phyloP scores from a whole-genome alignment of 2,329 filamentous ascomycete species.

The Phialocephala subalpina region DNA sequence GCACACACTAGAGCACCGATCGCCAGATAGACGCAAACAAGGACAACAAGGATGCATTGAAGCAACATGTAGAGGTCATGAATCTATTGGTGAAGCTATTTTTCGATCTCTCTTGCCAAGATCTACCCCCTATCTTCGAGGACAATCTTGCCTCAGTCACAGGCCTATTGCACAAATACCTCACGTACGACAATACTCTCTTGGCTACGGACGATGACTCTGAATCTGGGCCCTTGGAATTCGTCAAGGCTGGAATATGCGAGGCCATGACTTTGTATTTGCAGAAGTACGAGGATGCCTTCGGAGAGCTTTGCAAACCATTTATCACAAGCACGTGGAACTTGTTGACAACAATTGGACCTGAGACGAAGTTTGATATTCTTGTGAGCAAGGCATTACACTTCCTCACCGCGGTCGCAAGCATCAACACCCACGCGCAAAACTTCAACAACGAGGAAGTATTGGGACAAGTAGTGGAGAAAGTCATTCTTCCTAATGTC shows the following conservation, averaged over 20 bases:
- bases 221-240: constrained; percentile 85
- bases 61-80: constrained; percentile 83
- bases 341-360: constrained; percentile 84
- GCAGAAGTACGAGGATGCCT: constrained; percentile 95
- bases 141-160: constrained; percentile 83
- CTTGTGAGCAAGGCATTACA: constrained; percentile 94
- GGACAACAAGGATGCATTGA: constrained; percentile 76
- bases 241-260: constrained; percentile 92
- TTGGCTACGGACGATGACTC: constrained; percentile 88
- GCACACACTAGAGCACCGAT: constrained; percentile 67
- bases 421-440: constrained; percentile 77
- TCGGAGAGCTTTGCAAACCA: constrained; percentile 78
- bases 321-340: constrained; percentile 94
- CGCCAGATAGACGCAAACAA: constrained; percentile 77
- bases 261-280: constrained; percentile 89
- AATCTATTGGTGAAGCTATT: constrained; percentile 91
- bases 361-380: constrained; percentile 92
- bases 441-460: constrained; percentile 86
- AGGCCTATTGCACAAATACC: constrained; percentile 87
- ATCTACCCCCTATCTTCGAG: constrained; percentile 94
- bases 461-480: constrained; percentile 88
- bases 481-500: constrained; percentile 94
- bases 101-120: constrained; percentile 97
- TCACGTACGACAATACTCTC: constrained; percentile 86
- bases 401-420: constrained; percentile 90